Percentiles rank a stretch among this genome's conserved stretches.
Conservation (phyloP, 208 protist genomes). For the Leptomonas seymouri region DNA sequence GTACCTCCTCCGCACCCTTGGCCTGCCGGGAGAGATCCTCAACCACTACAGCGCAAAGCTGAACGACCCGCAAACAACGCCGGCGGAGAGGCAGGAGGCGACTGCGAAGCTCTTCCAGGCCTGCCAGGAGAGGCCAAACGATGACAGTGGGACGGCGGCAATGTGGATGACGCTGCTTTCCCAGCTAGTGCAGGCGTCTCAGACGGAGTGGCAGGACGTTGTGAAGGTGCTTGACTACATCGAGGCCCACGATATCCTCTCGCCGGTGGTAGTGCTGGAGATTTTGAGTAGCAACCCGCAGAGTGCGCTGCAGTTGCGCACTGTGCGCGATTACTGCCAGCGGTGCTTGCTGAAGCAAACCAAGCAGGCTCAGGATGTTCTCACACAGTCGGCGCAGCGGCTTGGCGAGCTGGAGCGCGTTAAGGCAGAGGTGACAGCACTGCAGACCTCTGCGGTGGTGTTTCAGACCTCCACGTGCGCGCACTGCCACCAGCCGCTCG, state of each 20-base stretch:
- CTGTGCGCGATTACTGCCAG: conserved; percentile 90
- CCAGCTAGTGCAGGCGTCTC: conserved; percentile 66
- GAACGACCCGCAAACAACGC: conserved; percentile 36
- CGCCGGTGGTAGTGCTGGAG: conserved; percentile 92
- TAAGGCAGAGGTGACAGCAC: conserved; percentile 62
- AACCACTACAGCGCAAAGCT: conserved; percentile 90
- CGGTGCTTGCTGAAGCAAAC: conserved; percentile 52
- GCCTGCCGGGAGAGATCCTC: conserved; percentile 84
- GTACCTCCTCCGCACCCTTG: conserved; percentile 85
- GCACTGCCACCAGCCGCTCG: conserved; percentile 80
- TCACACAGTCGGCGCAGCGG: conserved; percentile 30
- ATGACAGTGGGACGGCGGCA: conserved; percentile 23
- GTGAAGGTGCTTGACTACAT: conserved; percentile 75
- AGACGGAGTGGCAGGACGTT: conserved; percentile 48
- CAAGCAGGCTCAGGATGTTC: conserved; percentile 11
- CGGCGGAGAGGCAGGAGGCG: conserved; percentile 31
- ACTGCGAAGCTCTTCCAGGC: conserved; percentile 55
- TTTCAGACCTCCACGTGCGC: conserved; percentile 89
- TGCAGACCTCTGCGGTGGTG: conserved; percentile 78
- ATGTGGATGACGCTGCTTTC: conserved; percentile 94
- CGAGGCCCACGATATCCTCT: conserved; percentile 84
- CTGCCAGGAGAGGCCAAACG: conserved; percentile 40
- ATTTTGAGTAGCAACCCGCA: conserved; percentile 64
- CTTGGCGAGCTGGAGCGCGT: conserved; percentile 59
- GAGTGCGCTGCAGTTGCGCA: conserved; percentile 56